These are phyloP conservation scores for Ogataea kodamae DNA, from an alignment of 805 yeast species.

Conservation along the genomic window DNA sequence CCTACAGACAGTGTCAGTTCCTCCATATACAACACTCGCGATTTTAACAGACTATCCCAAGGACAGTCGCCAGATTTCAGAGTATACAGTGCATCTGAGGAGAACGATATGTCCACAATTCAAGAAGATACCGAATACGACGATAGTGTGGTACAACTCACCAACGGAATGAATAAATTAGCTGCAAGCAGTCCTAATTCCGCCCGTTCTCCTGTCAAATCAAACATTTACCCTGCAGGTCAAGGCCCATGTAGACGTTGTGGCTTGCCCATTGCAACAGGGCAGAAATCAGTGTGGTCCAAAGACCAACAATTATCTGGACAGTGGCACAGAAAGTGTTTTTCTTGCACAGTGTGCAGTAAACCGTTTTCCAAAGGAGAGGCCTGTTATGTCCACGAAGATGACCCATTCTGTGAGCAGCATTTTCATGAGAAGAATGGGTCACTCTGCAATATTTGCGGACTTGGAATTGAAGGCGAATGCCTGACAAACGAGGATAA, in stretches of 20 bases:
- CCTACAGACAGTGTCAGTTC: conserved; percentile 8
- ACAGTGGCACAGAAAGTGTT: conserved; percentile 91
- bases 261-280: conserved; percentile 43
- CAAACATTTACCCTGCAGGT: conserved; percentile 47
- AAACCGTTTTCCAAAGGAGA: conserved; percentile 54
- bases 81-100: conserved; percentile 25
- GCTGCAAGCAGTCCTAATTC: conserved; percentile 3
- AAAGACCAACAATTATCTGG: conserved; percentile 82
- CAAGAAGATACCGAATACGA: conserved; percentile 34
- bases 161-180: conserved; percentile 21
- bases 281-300: conserved; percentile 69
- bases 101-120: conserved; percentile 33
- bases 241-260: conserved; percentile 84
- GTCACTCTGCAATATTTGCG: conserved; percentile 70
- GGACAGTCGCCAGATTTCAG: conserved; percentile 31
- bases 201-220: conserved; percentile 1
- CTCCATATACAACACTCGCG: conserved; percentile 20
- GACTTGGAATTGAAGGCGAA: conserved; percentile 79
- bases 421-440: conserved; percentile 77
- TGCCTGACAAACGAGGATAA: conserved; percentile 75
- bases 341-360: conserved; percentile 66
- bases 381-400: conserved; percentile 72
- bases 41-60: conserved; percentile 26
- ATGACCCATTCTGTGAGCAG: conserved; percentile 74
- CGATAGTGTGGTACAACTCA: conserved; percentile 13